Conservation (phyloP, 208 protist species). For the Leptomonas pyrrhocoris region DNA sequence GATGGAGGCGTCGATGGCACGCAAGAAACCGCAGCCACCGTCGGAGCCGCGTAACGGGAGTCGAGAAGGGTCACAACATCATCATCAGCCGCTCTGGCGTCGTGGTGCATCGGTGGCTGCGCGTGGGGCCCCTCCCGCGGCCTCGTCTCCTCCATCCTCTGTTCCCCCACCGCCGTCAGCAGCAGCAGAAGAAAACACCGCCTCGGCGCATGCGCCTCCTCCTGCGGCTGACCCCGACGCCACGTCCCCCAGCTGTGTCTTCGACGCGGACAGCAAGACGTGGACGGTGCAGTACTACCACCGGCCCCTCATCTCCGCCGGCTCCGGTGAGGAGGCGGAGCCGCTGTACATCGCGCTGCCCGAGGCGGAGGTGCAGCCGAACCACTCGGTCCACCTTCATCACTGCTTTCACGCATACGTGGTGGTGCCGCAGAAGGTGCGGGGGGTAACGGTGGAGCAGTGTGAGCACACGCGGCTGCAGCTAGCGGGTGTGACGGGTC, state of each 20-base stretch:
- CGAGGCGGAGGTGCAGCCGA: constrained; percentile 11
- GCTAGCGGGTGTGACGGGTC: constrained; percentile 25
- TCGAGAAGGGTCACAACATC: background rate
- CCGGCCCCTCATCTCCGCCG: constrained; percentile 16
- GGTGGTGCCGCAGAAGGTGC: constrained; percentile 31
- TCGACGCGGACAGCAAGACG: constrained; percentile 18
- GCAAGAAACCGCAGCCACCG: constrained; percentile 1
- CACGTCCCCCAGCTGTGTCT: background rate
- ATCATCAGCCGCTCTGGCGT: constrained; percentile 13
- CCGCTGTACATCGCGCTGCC: constrained; percentile 18
- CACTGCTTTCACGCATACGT: constrained; percentile 38
- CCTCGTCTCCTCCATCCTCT: background rate
- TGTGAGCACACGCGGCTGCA: constrained; percentile 34
- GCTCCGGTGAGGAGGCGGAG: constrained; percentile 22
- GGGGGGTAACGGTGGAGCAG: constrained; percentile 33
- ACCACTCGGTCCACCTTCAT: constrained; percentile 32
- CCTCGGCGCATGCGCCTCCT: background rate
- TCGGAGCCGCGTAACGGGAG: constrained; percentile 8
- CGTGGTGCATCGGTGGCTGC: background rate
- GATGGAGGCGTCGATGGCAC: constrained; percentile 20
- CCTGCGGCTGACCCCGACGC: background rate
- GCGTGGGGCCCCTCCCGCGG: background rate
- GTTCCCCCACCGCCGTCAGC: background rate
- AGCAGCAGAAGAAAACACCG: background rate
- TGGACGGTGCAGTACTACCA: constrained; percentile 22